phyloP scores from a whole-genome alignment of 2,329 filamentous ascomycete species.

The Pseudogymnoascus sp. region DNA sequence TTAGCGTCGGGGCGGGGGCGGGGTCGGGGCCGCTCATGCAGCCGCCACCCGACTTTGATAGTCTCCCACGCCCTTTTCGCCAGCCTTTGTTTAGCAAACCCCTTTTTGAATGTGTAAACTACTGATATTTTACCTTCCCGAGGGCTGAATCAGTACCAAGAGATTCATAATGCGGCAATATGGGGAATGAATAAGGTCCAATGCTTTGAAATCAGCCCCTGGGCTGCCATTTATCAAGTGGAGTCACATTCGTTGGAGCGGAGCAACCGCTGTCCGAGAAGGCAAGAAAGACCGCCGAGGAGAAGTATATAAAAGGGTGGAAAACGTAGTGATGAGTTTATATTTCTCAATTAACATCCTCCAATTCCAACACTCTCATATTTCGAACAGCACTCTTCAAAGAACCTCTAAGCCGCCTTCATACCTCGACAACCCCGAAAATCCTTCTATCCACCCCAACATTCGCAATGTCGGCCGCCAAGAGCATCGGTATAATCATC shows the following conservation, averaged over 20 bases:
- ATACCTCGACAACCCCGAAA: background rate
- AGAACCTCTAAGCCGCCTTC: background rate
- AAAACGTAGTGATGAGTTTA: background rate
- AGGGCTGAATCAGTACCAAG: background rate
- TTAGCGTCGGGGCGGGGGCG: background rate
- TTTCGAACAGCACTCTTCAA: background rate
- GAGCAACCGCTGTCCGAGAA: background rate
- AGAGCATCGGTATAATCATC: slow-evolving; percentile 30
- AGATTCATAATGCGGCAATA: background rate
- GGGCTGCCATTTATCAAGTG: background rate
- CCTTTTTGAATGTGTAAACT: background rate
- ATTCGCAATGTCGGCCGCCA: background rate
- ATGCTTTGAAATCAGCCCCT: background rate
- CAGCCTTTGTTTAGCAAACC: background rate
- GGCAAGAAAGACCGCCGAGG: background rate
- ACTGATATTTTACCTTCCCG: too few species aligned
- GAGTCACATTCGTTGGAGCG: background rate
- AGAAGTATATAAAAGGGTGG: background rate
- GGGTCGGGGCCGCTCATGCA: slow-evolving; percentile 1
- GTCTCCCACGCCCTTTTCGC: background rate
- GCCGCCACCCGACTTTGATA: background rate
- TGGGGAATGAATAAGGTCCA: background rate
- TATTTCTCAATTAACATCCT: background rate
- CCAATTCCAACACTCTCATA: background rate
- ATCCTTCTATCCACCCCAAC: background rate